These are phyloP conservation scores for Starmera caribaea DNA, from an alignment of 805 yeast species.

Conservation along the genomic window DNA sequence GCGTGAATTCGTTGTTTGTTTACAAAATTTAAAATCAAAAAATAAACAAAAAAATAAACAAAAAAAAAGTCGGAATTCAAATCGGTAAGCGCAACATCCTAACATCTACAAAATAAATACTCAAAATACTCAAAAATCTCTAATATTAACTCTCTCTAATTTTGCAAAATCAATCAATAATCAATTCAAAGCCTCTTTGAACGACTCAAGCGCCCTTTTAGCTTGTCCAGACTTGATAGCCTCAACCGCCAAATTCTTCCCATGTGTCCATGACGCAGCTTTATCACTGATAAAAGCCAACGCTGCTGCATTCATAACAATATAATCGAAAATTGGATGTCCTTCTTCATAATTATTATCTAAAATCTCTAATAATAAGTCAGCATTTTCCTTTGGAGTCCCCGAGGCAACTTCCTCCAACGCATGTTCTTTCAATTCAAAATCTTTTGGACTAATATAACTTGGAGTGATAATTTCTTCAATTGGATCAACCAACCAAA, in stretches of 20 bases:
- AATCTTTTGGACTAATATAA: slow-evolving; percentile 60
- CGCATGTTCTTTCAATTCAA: slow-evolving; percentile 69
- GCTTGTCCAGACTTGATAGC: slow-evolving; percentile 68
- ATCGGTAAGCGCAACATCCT: too few species aligned
- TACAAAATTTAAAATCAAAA: neutral
- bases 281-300: slow-evolving; percentile 70
- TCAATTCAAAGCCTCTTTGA: slow-evolving; percentile 28
- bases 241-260: slow-evolving; percentile 62
- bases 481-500: slow-evolving; percentile 58
- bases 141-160: too few species aligned
- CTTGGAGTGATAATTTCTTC: slow-evolving; percentile 33
- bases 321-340: slow-evolving; percentile 76
- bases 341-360: slow-evolving; percentile 35
- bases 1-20: neutral
- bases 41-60: too few species aligned
- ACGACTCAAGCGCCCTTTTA: slow-evolving; percentile 41
- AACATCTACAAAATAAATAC: too few species aligned
- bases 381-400: slow-evolving; percentile 82
- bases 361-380: slow-evolving; percentile 32
- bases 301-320: slow-evolving; percentile 83
- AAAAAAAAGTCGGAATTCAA: too few species aligned
- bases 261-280: slow-evolving; percentile 63
- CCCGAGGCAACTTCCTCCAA: slow-evolving; percentile 67
- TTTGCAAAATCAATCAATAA: too few species aligned
- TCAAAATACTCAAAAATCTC: too few species aligned